Base-by-base conservation (phyloP, 345 rosid genomes). In the Odontarrhena argentea region DNA sequence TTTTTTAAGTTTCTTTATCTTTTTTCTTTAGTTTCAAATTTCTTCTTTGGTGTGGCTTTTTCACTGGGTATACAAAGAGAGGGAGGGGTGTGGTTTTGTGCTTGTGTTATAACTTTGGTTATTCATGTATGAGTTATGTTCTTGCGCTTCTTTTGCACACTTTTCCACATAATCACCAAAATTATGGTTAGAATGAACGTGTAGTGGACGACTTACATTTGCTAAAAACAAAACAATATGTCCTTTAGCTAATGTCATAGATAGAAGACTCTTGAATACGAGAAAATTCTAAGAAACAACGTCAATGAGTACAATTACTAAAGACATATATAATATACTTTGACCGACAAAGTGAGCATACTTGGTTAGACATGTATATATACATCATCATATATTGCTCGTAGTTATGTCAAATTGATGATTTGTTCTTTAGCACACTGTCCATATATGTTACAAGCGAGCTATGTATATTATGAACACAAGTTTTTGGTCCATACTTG, bases 61-160 rank as follows among this genome's bases (percentile, higher is more conserved):
- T 73, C 56, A 65, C 37, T 73, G 56, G 72, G 63, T 74, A 74
- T 73, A 74, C 73, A 60, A 60, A 55, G 45, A 67, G 56, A 44
- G 26, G 76, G 68, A 73, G 51, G 50, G 67, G 55, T 28, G 55
- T 53, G 71, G 37, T 66, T 66, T 59, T 67, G 58, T 73, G 68
- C 53, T 73, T 18, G 22, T 18, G 68, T 60, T 58, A 52, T 34
- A 60, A 60, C 67, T 66, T 51, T 45, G 57, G 56, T 52, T 73
- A 36, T 50, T 73, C 61, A 45, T 60, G 62, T 73, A 59, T 59
- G 71, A 72, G 67, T 65, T 65, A 65, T 73, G 60, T 65, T 64
- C 47, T 49, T 65, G 22, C 44, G 59, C 40, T 57, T 51, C 65
- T 65, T 65, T 43, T 65, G 15, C 47, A 57, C 43, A 60, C 34